Conservation (phyloP, 2,329 filamentous ascomycete species). For the Stachybotrys echinatus region DNA sequence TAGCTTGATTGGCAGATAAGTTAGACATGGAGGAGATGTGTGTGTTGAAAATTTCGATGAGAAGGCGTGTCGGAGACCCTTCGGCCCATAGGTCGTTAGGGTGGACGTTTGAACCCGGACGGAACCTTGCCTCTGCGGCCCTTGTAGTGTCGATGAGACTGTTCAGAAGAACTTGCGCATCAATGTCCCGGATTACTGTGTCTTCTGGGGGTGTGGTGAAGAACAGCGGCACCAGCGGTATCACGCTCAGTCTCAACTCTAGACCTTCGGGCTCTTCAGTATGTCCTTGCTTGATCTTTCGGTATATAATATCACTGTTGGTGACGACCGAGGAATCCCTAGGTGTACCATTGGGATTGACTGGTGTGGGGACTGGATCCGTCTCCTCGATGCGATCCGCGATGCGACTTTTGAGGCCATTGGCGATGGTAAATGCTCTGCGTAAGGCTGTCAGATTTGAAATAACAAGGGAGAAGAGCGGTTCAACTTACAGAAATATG, state of each 20-base stretch:
- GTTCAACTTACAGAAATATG: not conserved
- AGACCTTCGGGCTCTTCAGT: not conserved
- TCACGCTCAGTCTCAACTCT: not conserved
- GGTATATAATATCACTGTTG: not conserved
- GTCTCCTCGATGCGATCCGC: too few species aligned
- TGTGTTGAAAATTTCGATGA: not conserved
- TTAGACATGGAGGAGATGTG: not conserved
- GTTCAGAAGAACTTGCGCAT: not conserved
- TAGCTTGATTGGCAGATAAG: not conserved
- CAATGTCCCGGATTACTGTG: not conserved
- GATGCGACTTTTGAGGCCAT: constrained; percentile 15
- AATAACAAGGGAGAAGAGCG: not conserved
- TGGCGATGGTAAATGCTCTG: constrained; percentile 14
- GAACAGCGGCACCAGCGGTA: not conserved
- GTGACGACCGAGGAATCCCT: not conserved
- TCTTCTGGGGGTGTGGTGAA: not conserved
- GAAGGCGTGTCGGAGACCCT: not conserved
- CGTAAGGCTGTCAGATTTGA: not conserved
- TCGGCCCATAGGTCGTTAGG: not conserved
- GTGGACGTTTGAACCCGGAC: not conserved
- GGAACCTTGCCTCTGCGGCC: not conserved
- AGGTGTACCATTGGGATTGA: too few species aligned
- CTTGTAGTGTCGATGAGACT: not conserved
- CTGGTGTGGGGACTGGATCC: too few species aligned
- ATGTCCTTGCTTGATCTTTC: not conserved